Conservation (phyloP, 306 rosid genomes). For the Acacia crassicarpa region DNA sequence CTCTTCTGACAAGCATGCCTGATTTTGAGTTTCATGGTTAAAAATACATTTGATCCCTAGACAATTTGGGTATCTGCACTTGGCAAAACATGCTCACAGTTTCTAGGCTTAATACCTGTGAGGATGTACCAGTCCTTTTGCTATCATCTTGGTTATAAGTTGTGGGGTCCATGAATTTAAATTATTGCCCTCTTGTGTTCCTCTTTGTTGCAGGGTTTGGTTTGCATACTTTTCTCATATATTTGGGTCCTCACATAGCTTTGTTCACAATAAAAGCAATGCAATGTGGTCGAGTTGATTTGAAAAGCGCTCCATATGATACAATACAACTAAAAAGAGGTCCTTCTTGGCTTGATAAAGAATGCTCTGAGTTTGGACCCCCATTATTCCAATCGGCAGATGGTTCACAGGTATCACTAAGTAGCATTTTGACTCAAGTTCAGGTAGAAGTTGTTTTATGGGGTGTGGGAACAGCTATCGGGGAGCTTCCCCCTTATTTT, state of each 20-base stretch:
- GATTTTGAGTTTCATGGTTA: slow-evolving; percentile 24
- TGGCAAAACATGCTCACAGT: slow-evolving; percentile 20
- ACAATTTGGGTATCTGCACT: slow-evolving; percentile 24
- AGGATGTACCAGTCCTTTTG: neutral
- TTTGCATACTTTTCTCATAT: slow-evolving; percentile 96
- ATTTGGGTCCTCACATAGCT: slow-evolving; percentile 97
- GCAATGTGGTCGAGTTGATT: slow-evolving; percentile 97
- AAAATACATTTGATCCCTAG: neutral
- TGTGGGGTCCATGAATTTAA: neutral
- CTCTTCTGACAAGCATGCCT: slow-evolving; percentile 20
- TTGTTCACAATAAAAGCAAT: slow-evolving; percentile 86
- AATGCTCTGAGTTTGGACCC: slow-evolving; percentile 86
- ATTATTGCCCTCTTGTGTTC: slow-evolving; percentile 3
- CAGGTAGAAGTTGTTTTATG: slow-evolving; percentile 91
- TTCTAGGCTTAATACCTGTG: neutral
- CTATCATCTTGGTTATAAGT: slow-evolving; percentile 14
- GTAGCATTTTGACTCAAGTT: slow-evolving; percentile 86
- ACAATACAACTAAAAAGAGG: slow-evolving; percentile 82
- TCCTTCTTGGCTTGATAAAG: slow-evolving; percentile 94
- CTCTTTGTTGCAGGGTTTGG: slow-evolving; percentile 85
- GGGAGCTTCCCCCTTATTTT: slow-evolving; percentile 99
- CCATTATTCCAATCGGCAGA: slow-evolving; percentile 55
- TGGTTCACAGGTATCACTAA: slow-evolving; percentile 76
- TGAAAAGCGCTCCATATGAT: slow-evolving; percentile 90
- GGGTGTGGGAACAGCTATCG: slow-evolving; percentile 98